Conservation (phyloP, 495 filamentous ascomycete species). For the Hyaloscypha finlandica region DNA sequence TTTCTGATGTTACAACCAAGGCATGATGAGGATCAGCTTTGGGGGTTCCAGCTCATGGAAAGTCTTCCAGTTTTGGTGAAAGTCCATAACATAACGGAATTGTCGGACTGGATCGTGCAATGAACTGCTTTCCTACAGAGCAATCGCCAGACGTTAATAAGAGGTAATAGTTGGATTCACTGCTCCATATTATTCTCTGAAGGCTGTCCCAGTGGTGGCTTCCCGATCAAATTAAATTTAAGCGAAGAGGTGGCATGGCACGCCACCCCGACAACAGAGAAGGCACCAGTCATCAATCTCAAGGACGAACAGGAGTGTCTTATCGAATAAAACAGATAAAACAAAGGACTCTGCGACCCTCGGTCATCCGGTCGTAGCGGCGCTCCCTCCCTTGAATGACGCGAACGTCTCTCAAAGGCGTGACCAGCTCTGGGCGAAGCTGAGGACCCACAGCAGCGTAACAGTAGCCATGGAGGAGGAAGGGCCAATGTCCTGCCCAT, state of each 20-base stretch:
- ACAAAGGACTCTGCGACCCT: background rate
- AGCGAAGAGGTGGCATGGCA: background rate
- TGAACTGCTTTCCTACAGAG: no score
- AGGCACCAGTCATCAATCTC: background rate
- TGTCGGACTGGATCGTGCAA: no score
- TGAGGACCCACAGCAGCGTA: background rate
- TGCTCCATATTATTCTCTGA: background rate
- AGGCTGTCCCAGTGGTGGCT: background rate
- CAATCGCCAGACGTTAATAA: no score
- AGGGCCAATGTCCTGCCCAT: constrained; percentile 26
- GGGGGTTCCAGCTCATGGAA: no score
- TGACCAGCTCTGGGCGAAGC: background rate
- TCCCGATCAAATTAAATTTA: background rate
- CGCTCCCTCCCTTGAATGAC: background rate
- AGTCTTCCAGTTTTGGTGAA: no score
- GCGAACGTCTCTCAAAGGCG: background rate
- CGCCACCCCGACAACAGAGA: background rate
- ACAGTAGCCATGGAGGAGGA: constrained; percentile 14
- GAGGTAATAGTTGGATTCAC: no score
- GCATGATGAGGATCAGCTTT: no score
- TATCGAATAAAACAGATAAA: background rate
- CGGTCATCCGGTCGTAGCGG: background rate
- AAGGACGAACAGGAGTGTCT: background rate
- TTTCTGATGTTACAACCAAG: no score
- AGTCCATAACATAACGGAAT: no score